Conservation (phyloP, 768 basidiomycete species). For the Phaeolepiota aurea region DNA sequence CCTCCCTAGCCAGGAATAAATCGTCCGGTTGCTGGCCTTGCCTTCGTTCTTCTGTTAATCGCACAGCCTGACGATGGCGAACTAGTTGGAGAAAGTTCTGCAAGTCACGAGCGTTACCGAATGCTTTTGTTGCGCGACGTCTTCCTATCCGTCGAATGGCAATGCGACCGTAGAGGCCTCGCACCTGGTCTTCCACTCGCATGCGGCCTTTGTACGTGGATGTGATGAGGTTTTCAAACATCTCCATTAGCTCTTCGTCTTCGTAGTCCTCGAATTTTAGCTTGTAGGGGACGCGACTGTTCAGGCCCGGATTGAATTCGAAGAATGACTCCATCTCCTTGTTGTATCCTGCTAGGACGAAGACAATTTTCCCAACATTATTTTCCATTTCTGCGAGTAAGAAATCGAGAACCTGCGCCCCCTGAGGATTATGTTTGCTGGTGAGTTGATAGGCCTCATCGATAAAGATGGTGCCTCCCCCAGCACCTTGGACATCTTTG, state of each 20-base stretch:
- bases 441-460: constrained; percentile 70
- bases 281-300: constrained; percentile 57
- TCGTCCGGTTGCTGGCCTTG: constrained; percentile 35
- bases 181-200: constrained; percentile 44
- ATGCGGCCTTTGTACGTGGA: constrained; percentile 41
- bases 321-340: constrained; percentile 74
- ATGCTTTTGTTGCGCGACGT: constrained; percentile 50
- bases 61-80: constrained; percentile 42
- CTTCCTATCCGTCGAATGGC: constrained; percentile 52
- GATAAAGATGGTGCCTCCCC: constrained; percentile 60
- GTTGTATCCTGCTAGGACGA: constrained; percentile 64
- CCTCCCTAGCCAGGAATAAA: constrained; percentile 41
- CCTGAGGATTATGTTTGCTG: constrained; percentile 34
- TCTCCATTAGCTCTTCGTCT: constrained; percentile 45
- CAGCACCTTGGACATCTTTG: constrained; percentile 34
- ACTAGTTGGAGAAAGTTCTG: constrained; percentile 40
- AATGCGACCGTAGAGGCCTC: constrained; percentile 48
- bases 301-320: constrained; percentile 64
- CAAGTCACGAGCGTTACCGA: constrained; percentile 62
- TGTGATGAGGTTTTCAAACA: constrained; percentile 40
- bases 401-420: constrained; percentile 57
- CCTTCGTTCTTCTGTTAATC: constrained; percentile 33
- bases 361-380: constrained; percentile 51
- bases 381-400: constrained; percentile 74
- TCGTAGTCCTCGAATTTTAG: constrained; percentile 56